Percentiles rank a stretch among this genome's conserved stretches.
Conservation (phyloP, 352 stramenopile species). For the Pythium scleroteichum region DNA sequence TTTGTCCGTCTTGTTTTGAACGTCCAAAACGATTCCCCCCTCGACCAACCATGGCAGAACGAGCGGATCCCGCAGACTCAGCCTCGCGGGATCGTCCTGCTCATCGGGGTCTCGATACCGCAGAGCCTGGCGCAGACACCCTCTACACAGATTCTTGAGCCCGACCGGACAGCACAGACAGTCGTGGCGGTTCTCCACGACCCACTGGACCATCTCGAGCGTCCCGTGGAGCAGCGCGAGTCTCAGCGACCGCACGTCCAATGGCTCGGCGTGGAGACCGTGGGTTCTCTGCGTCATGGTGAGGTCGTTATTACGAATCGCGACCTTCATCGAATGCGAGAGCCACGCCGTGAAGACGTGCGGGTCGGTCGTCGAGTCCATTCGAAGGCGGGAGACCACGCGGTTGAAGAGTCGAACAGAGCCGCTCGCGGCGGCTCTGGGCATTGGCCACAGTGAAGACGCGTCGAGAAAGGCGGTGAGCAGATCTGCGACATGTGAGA, state of each 20-base stretch:
- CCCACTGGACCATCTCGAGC: constrained; percentile 9
- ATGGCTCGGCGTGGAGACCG: not conserved
- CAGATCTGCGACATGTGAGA: constrained; percentile 16
- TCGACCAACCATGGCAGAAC: too few species aligned
- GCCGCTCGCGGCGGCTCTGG: not conserved
- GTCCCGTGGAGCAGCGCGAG: constrained; percentile 2
- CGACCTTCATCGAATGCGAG: not conserved
- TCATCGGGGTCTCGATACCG: not conserved
- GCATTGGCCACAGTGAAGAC: not conserved
- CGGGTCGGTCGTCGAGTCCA: not conserved
- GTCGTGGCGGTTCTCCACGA: constrained; percentile 12
- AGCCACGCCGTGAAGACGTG: not conserved
- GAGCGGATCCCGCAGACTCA: not conserved
- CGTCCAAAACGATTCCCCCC: too few species aligned
- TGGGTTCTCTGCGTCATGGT: constrained; percentile 6
- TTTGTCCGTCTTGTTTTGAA: too few species aligned
- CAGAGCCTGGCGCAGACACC: not conserved
- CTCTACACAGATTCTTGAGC: not conserved
- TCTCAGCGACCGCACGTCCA: constrained; percentile 2
- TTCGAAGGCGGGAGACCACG: not conserved
- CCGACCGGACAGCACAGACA: not conserved
- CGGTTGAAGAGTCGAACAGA: not conserved
- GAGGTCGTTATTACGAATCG: constrained; percentile 11
- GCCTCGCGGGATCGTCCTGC: not conserved
- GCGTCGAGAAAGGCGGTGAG: not conserved